Evolutionary conservation across 306 rosid genomes (phyloP), one percentile per base, ranked within the genome.

Genomic region (Hippophae tibetana): DNA sequence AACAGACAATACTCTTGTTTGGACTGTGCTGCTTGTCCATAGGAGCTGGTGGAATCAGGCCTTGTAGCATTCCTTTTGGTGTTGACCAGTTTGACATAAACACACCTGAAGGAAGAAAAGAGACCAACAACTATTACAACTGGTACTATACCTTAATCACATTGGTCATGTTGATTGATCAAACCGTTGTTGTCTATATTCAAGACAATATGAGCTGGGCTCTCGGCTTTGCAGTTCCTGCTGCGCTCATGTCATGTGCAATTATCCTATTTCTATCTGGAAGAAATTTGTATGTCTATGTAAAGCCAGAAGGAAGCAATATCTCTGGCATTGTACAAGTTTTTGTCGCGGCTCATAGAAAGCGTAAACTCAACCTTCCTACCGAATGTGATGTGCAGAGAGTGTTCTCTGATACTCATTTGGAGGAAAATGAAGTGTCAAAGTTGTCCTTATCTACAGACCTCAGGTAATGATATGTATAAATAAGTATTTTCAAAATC

Each of bases 121-220:
- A 85, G 14, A 71, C 85, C 18, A 67, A 69, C 1, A 87, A 93
- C 68, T 80, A 78, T 72, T 88, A 80, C 23, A 88, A 88, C 38
- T 88, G 89, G 89, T 85, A 83, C 65, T 89, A 85, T 54, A 67
- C 83, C 11, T 56, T 82, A 1, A 69, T 81, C 7, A 52, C 76
- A 0, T 25, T 77, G 11, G 73, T 83, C 0, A 41, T 83, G 56
- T 13, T 85, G 42, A 0, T 83, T 40, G 63, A 68, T 54, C 72
- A 58, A 47, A 89, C 96, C 1, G 43, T 81, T 0, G 74, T 89
- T 54, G 79, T 89, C 8, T 89, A 85, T 38, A 43, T 89, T 6
- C 96, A 89, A 69, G 94, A 85, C 44, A 64, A 82, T 5, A 41
- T 89, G 5, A 89, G 96, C 64, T 89, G 96, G 96, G 74, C 45